A percentile compares a stretch with the other conserved stretches of the same genome.
Conservation (phyloP, 1,139 yeast species). For the Candida tropicalis region DNA sequence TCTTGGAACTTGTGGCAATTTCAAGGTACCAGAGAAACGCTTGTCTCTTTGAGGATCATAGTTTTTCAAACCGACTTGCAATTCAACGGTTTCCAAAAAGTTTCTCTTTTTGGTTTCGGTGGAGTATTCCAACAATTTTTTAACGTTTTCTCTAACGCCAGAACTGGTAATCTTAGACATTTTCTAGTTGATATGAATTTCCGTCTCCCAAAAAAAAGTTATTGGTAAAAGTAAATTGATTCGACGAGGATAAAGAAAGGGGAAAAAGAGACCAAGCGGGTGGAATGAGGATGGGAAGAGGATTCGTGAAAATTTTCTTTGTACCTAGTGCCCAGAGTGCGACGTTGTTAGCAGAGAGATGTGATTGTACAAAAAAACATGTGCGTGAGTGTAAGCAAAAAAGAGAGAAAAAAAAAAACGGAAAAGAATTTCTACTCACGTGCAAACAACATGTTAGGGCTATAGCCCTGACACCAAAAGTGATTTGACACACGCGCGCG, state of each 20-base stretch:
- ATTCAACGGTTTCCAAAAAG: constrained; percentile 99
- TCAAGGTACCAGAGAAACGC: constrained; percentile 99
- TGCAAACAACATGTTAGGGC: constrained; percentile 6
- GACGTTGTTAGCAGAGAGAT: too few relatives aligned
- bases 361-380: too few relatives aligned
- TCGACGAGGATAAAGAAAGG: constrained; percentile 51
- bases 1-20: constrained; percentile 99
- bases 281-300: constrained; percentile 4
- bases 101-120: constrained; percentile 99
- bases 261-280: constrained; percentile 5
- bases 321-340: neutral
- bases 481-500: too few relatives aligned
- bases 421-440: neutral
- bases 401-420: neutral
- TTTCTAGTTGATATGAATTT: constrained; percentile 27
- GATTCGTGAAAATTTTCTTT: constrained; percentile 9
- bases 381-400: too few relatives aligned
- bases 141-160: constrained; percentile 97
- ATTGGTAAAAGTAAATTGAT: constrained; percentile 49
- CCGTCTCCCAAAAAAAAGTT: constrained; percentile 69
- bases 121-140: constrained; percentile 88
- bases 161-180: constrained; percentile 95
- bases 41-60: constrained; percentile 99
- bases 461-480: constrained; percentile 2
- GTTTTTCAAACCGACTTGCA: constrained; percentile 99